Evolutionary conservation across 768 basidiomycete genomes (phyloP).

Genomic region (Boletus sp.): DNA sequence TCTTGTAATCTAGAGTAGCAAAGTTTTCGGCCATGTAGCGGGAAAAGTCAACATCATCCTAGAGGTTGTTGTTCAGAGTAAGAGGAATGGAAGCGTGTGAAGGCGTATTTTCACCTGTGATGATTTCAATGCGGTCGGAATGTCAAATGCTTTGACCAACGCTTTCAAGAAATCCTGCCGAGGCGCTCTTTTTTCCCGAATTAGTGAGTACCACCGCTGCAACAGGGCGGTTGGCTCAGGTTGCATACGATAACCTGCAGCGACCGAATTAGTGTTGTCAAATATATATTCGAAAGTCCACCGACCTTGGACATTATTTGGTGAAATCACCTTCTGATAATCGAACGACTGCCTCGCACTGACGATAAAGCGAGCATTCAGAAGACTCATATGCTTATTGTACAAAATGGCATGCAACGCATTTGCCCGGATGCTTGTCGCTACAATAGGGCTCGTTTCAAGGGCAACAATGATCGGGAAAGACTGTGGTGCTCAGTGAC

Average conservation of each 20-base stretch:
- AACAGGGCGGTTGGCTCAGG: slow-evolving; percentile 70
- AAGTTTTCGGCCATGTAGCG: slow-evolving; percentile 97
- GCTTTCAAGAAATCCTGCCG: slow-evolving; percentile 87
- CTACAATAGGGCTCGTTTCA: slow-evolving; percentile 71
- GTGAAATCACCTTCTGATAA: slow-evolving; percentile 65
- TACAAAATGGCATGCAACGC: slow-evolving; percentile 80
- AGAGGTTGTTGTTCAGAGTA: neutral
- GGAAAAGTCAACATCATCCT: slow-evolving; percentile 83
- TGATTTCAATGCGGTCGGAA: slow-evolving; percentile 52
- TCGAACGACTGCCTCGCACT: slow-evolving; percentile 80
- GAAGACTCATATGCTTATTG: slow-evolving; percentile 81
- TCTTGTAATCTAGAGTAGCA: slow-evolving; percentile 89
- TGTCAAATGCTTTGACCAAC: slow-evolving; percentile 78
- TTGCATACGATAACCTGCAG: slow-evolving; percentile 61
- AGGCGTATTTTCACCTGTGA: slow-evolving; percentile 45
- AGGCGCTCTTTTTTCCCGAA: slow-evolving; percentile 84
- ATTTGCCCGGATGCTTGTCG: slow-evolving; percentile 70
- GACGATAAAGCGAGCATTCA: slow-evolving; percentile 80
- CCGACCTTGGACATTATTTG: slow-evolving; percentile 53
- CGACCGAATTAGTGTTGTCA: neutral
- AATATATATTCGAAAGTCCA: neutral
- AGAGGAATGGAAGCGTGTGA: no score
- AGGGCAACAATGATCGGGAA: slow-evolving; percentile 90
- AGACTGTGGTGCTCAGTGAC: slow-evolving; percentile 47
- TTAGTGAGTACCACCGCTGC: slow-evolving; percentile 86